A percentile compares a stretch with the other conserved stretches of the same genome.
Evolutionary conservation across 331 rosid genomes (phyloP).

Genomic region (Dryas integrifolia): DNA sequence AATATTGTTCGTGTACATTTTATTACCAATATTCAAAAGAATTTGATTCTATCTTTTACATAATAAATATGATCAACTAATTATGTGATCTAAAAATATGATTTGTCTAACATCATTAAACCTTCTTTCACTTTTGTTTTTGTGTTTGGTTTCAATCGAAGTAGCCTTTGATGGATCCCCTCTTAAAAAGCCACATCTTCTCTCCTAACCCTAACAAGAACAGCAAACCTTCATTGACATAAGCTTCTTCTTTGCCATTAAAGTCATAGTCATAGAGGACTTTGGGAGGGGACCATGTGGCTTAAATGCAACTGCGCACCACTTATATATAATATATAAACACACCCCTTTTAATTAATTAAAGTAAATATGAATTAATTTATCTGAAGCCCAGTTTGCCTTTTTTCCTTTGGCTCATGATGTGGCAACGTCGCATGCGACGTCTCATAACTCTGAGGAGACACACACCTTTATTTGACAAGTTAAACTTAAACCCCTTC

Average conservation of each 20-base stretch:
- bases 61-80: too few relatives aligned
- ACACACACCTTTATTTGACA: conserved; percentile 23
- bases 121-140: too few relatives aligned
- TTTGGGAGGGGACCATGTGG: conserved; percentile 62
- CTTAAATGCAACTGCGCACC: conserved; percentile 52
- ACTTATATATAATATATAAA: neutral
- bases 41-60: too few relatives aligned
- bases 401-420: conserved; percentile 45
- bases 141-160: neutral
- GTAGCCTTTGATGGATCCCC: conserved; percentile 8
- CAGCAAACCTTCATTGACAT: conserved; percentile 38
- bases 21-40: too few relatives aligned
- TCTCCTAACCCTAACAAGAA: conserved; percentile 33
- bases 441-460: conserved; percentile 46
- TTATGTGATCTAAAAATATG: too few relatives aligned
- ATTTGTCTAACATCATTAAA: too few relatives aligned
- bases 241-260: conserved; percentile 47
- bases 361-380: too few relatives aligned
- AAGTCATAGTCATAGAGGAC: conserved; percentile 50
- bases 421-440: conserved; percentile 58
- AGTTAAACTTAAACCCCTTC: neutral
- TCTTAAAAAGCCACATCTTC: conserved; percentile 22
- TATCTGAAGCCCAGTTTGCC: conserved; percentile 15
- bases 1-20: too few relatives aligned
- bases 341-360: too few relatives aligned